Conservation (phyloP, 2,329 filamentous ascomycete genomes). For the Lasiodiplodia theobromae region DNA sequence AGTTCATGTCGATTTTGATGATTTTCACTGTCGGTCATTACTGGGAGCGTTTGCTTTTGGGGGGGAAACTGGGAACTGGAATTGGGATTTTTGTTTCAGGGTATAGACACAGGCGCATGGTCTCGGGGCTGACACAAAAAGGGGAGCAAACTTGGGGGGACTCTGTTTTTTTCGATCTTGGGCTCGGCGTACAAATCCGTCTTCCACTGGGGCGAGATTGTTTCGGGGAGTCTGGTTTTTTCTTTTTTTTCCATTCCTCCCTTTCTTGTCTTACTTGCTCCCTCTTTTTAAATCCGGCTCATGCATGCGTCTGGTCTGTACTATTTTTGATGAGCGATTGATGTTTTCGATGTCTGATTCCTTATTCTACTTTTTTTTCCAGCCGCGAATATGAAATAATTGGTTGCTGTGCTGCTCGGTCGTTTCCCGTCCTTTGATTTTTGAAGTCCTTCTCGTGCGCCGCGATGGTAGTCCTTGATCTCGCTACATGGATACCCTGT, state of each 20-base stretch:
- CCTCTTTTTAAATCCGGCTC: neutral
- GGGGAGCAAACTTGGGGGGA: neutral
- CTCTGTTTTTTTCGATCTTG: neutral
- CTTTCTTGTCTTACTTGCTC: neutral
- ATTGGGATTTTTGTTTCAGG: neutral
- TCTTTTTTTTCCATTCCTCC: neutral
- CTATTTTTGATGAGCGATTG: neutral
- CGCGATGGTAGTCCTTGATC: too few relatives aligned
- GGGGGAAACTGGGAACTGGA: neutral
- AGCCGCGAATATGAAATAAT: neutral
- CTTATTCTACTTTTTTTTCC: neutral
- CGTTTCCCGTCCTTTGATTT: too few relatives aligned
- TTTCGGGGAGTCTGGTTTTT: neutral
- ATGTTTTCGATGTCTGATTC: neutral
- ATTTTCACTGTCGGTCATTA: conserved; percentile 8
- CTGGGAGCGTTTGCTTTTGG: neutral
- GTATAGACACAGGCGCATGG: conserved; percentile 14
- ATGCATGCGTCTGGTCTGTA: conserved; percentile 5
- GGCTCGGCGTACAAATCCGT: conserved; percentile 6
- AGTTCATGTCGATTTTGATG: neutral
- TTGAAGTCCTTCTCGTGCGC: too few relatives aligned
- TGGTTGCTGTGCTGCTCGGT: neutral
- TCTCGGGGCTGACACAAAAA: neutral
- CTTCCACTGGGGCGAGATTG: neutral
- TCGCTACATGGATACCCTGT: too few relatives aligned